Conservation (phyloP, 768 basidiomycete species). For the Auricularia sp. region DNA sequence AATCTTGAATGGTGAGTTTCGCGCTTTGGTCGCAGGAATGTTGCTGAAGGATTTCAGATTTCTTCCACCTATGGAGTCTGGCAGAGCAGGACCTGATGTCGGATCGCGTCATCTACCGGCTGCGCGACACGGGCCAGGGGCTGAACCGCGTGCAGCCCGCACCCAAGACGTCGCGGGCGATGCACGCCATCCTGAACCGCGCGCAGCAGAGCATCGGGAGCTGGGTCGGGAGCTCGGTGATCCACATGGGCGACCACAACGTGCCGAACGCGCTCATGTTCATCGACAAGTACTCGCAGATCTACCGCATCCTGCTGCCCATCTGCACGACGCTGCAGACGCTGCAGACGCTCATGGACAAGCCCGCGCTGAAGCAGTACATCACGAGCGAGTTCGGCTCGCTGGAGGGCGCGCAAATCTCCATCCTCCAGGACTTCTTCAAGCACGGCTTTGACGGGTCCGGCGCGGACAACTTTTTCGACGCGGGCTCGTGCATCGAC, state of each 20-base stretch:
- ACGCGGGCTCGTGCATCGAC: constrained; percentile 70
- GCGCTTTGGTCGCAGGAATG: not conserved
- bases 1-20: constrained; percentile 59
- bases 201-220: constrained; percentile 71
- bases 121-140: constrained; percentile 86
- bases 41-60: constrained; percentile 36
- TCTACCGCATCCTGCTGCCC: constrained; percentile 80
- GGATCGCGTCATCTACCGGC: constrained; percentile 60
- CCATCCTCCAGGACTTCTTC: constrained; percentile 78
- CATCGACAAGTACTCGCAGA: constrained; percentile 87
- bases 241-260: constrained; percentile 52
- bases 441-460: constrained; percentile 82
- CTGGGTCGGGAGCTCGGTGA: constrained; percentile 81
- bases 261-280: constrained; percentile 80
- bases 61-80: constrained; percentile 80
- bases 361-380: constrained; percentile 62
- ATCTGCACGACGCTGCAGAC: constrained; percentile 74
- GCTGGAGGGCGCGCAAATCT: constrained; percentile 51
- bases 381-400: constrained; percentile 80
- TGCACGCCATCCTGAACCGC: constrained; percentile 78
- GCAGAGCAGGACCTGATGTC: constrained; percentile 76
- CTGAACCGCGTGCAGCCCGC: constrained; percentile 80
- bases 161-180: constrained; percentile 83
- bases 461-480: constrained; percentile 86
- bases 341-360: constrained; percentile 53